Evolutionary conservation across 176 grass and related monocot genomes (phyloP).

Genomic region (Lolium rigidum): DNA sequence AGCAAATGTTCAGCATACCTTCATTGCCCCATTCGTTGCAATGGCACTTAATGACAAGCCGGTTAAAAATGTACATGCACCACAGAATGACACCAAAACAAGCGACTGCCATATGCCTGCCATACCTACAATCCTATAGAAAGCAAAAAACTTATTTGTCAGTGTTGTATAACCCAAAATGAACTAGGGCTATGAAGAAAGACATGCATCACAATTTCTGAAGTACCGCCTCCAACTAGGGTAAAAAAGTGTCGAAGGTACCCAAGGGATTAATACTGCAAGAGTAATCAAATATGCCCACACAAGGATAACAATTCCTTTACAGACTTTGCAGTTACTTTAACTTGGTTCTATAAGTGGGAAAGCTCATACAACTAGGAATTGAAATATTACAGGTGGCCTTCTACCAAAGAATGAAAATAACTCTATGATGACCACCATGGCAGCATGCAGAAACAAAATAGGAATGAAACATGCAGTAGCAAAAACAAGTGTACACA

Average conservation of each 20-base stretch:
- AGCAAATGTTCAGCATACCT: conserved; percentile 55
- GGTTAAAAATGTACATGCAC: conserved; percentile 92
- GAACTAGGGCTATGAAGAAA: neutral
- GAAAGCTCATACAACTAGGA: conserved; percentile 24
- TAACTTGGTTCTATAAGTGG: conserved; percentile 23
- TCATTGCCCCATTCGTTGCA: conserved; percentile 99
- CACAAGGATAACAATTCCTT: conserved; percentile 12
- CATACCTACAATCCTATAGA: conserved; percentile 98
- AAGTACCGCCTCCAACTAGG: conserved; percentile 33
- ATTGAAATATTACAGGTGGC: neutral
- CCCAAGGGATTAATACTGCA: neutral
- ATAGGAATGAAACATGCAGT: neutral
- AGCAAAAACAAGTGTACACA: conserved; percentile 11
- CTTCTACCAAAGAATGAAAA: conserved; percentile 25
- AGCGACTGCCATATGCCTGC: conserved; percentile 82
- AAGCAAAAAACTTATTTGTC: conserved; percentile 33
- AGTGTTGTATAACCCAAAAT: conserved; percentile 21
- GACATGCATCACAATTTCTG: conserved; percentile 21
- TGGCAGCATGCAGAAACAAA: neutral
- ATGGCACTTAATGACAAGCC: conserved; percentile 95
- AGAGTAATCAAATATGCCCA: conserved; percentile 22
- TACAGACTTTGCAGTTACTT: conserved; percentile 6
- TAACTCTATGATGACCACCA: neutral
- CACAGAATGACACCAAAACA: conserved; percentile 92
- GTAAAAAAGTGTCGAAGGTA: neutral